Conservation (phyloP, 768 basidiomycete species). For the Collybia mongolica region DNA sequence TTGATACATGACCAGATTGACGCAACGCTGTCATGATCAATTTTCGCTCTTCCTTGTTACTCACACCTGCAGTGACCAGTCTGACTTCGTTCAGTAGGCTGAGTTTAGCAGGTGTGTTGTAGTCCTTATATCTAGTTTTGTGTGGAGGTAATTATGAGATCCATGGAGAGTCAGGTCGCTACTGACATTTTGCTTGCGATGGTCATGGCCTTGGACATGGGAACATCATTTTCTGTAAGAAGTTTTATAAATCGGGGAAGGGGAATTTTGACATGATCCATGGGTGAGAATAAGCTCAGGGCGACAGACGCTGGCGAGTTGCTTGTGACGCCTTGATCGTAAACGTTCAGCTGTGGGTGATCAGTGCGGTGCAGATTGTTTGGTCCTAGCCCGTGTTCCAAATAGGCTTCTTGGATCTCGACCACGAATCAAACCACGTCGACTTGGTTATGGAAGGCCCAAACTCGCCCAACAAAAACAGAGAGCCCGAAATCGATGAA, state of each 20-base stretch:
- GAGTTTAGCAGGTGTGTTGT: constrained; percentile 60
- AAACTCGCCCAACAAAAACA: constrained; percentile 10
- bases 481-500: constrained; percentile 43
- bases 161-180: neutral
- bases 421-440: too few species aligned
- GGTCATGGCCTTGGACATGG: constrained; percentile 66
- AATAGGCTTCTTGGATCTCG: neutral
- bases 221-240: constrained; percentile 54
- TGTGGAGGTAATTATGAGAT: constrained; percentile 1
- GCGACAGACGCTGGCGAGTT: too few species aligned
- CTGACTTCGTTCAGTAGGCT: constrained; percentile 56
- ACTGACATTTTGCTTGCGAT: constrained; percentile 68
- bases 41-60: constrained; percentile 64
- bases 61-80: constrained; percentile 56
- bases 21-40: constrained; percentile 56
- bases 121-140: constrained; percentile 62
- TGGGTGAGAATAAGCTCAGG: constrained; percentile 3
- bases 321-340: neutral
- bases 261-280: constrained; percentile 46
- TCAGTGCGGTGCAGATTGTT: neutral
- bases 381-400: constrained; percentile 4
- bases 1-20: constrained; percentile 58
- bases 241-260: constrained; percentile 68
- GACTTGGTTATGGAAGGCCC: constrained; percentile 4
- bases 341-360: neutral